Percentiles rank a stretch among this genome's conserved stretches.
phyloP scores from a whole-genome alignment of 1,284 basidiomycete genomes.

The Inonotus obliquus region DNA sequence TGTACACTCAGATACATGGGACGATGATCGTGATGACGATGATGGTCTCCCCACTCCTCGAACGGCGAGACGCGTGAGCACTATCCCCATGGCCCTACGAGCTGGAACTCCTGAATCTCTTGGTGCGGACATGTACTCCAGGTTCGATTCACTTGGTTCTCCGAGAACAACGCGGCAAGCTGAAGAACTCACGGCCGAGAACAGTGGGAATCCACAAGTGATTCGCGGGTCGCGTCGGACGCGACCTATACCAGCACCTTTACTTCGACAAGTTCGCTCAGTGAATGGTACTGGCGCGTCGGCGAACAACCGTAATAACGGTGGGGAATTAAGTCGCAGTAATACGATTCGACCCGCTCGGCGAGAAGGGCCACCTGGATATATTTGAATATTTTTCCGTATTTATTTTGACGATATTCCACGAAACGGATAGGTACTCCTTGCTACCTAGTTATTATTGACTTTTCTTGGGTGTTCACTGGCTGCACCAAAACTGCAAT shows the following conservation, averaged over 20 bases:
- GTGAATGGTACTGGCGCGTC: neutral
- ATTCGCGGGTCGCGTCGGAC: neutral
- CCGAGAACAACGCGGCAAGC: neutral
- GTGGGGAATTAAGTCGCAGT: neutral
- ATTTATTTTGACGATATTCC: slow-evolving; percentile 1
- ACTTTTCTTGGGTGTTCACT: neutral
- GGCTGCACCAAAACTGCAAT: neutral
- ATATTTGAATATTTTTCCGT: neutral
- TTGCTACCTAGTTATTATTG: neutral
- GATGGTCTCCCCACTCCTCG: neutral
- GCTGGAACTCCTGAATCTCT: slow-evolving; percentile 13
- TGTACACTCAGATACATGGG: slow-evolving; percentile 3
- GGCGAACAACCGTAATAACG: neutral
- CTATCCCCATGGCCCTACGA: slow-evolving; percentile 11
- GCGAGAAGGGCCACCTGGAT: neutral
- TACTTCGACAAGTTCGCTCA: neutral
- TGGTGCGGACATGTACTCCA: slow-evolving; percentile 3
- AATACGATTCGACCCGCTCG: neutral
- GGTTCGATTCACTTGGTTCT: slow-evolving; percentile 1
- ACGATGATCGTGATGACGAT: neutral
- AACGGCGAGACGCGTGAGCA: slow-evolving; percentile 2
- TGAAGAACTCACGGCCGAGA: neutral
- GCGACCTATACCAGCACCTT: neutral
- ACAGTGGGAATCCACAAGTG: too few relatives aligned
- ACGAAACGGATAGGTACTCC: neutral